These are phyloP conservation scores for Cercospora sp. DNA, from an alignment of 2,329 filamentous ascomycete species.

Conservation along the genomic window DNA sequence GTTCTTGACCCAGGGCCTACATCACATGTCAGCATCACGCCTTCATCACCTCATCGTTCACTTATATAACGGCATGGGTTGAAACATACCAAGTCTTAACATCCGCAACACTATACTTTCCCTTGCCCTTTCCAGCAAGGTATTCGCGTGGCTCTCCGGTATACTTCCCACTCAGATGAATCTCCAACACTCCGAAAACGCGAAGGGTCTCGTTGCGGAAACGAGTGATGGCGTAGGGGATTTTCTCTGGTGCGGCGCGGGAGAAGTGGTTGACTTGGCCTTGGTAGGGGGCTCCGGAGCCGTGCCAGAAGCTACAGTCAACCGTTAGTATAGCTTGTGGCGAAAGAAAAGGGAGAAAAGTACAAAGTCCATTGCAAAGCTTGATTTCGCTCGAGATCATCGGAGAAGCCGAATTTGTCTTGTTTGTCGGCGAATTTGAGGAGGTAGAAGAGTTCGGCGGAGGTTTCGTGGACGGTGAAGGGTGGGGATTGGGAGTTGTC, in stretches of 20 bases:
- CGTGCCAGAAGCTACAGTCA: slow-evolving; percentile 51
- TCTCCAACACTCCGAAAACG: slow-evolving; percentile 58
- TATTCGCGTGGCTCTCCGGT: slow-evolving; percentile 53
- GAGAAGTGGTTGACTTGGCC: slow-evolving; percentile 51
- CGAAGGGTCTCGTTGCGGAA: slow-evolving; percentile 56
- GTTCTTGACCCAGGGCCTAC: slow-evolving; percentile 50
- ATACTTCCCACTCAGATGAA: slow-evolving; percentile 55
- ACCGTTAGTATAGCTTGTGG: neutral
- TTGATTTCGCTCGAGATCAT: slow-evolving; percentile 53
- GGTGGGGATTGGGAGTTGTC: slow-evolving; percentile 53
- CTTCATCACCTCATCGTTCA: too few relatives aligned
- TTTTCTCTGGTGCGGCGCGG: slow-evolving; percentile 48
- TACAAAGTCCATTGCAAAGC: slow-evolving; percentile 54
- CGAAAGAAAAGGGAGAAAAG: too few relatives aligned
- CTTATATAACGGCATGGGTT: neutral
- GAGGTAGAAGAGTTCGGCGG: slow-evolving; percentile 56
- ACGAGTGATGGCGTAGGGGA: slow-evolving; percentile 52
- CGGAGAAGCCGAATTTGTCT: slow-evolving; percentile 54
- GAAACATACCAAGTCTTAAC: slow-evolving; percentile 52
- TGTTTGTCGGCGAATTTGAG: slow-evolving; percentile 52
- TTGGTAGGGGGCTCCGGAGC: slow-evolving; percentile 45
- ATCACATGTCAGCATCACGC: neutral
- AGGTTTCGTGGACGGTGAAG: slow-evolving; percentile 56
- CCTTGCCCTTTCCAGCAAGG: slow-evolving; percentile 54
- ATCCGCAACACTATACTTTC: slow-evolving; percentile 57